Evolutionary conservation across 257 asterid species (phyloP), one percentile per base, ranked within the genome.

Genomic region (Eucommia ulmoides): DNA sequence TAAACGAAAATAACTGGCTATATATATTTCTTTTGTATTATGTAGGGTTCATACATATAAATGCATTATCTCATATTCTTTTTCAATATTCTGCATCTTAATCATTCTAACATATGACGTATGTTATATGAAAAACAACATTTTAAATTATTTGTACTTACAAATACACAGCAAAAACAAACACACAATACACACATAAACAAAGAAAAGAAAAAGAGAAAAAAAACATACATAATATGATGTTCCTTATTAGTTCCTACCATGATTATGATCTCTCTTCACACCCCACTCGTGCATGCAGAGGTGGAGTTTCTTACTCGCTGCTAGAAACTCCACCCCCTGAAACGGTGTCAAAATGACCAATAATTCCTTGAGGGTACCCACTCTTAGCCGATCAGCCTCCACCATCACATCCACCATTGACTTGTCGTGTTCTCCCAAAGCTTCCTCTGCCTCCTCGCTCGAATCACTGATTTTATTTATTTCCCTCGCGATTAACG

Each of bases 281-380:
- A 15, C 25, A 35, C 80, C 87, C 83, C 86, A 78, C 6, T 58
- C 65, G 20, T 47, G 68, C 52, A 72, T 41, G 65, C 78, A 75
- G 10, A 75, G 68, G 21, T 65, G 62, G 5, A 66, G 65, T 48
- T 57, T 75, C 65, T 69, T 79, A 3, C 70, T 61, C 35, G 74
- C 78, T 33, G 78, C 73, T 33, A 79, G 61, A 44, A 72, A 69
- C 1, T 69, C 74, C 66, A 69, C 83, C 7, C 76, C 81, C 58
- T 79, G 83, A 56, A n/a, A 19, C n/a, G 82, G 93, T 33, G 61
- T 54, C 9, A 81, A 62, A 4, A 81, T 63, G 51, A 19, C 33
- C 1, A 73, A 17, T 2, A 78, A 2, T 53, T 70, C 81, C 64
- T 15, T 65, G 58, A 74, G 8, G 0, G 76, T 77, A 4, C 52